Evolutionary conservation across 805 yeast species (phyloP), one percentile per base, ranked within the genome.

Genomic region (Metschnikowia henanensis): DNA sequence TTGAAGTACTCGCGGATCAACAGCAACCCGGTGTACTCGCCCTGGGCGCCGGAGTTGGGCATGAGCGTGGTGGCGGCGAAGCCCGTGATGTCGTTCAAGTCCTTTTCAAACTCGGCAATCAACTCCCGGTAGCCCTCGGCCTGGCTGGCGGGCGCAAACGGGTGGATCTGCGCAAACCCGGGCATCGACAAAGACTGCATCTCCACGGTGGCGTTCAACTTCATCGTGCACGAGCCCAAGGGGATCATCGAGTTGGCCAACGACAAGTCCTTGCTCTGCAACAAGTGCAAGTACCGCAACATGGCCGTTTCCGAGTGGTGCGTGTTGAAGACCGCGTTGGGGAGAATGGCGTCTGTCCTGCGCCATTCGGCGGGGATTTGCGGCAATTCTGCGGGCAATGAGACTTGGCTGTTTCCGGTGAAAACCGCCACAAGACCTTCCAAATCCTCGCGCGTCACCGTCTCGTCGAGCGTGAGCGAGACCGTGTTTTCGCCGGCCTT

Each of bases 21-120:
- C 47, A 95, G 80, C 47, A 94, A 74, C 22, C 99, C 99, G 13
- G 98, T 80, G 68, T 86, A 94, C 68, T 94, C 99, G 66, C 99
- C 99, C 67, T 92, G 97, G 30, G 99, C 98, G 54, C 99, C 99
- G 30, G 97, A 88, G 64, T 94, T 94, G 50, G 99, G 99, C 83
- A 89, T 95, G 47, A 88, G 71, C 2, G 97, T 87, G 17, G 95
- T 84, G 31, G 87, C 92, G 48, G 83, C 87, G 59, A 94, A 89
- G 0, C 98, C 98, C 9, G 99, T 92, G 51, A 94, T 91, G 51
- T 86, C 88, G 44, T 91, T 87, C 53, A 94, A 73, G 65, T 94
- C 98, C 29, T 73, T 70, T 64, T 87, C 96, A 26, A 94, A 77
- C 60, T 87, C 95, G 18, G 66, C 60, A 39, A 91, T 80, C 47